Evolutionary conservation across 1,284 basidiomycete species (phyloP).

Genomic region (Malassezia furfur): DNA sequence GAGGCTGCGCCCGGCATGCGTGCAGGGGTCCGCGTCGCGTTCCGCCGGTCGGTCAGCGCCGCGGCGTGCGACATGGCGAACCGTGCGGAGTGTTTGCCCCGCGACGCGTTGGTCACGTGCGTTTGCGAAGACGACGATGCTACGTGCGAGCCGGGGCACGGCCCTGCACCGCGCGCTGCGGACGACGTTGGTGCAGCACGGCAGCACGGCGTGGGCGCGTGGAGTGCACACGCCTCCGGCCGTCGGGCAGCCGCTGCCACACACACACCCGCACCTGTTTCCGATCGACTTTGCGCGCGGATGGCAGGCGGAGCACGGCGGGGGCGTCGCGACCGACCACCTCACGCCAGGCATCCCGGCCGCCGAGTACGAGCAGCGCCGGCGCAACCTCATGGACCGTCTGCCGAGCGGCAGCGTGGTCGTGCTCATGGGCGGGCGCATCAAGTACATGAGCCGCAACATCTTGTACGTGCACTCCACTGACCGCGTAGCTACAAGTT

Average conservation of each 20-base stretch:
- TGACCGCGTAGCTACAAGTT: slow-evolving; percentile 63
- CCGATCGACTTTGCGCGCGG: slow-evolving; percentile 34
- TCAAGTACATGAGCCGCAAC: slow-evolving; percentile 64
- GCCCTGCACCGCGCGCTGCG: background rate
- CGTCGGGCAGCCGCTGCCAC: slow-evolving; percentile 66
- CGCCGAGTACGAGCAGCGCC: slow-evolving; percentile 71
- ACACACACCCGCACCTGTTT: slow-evolving; percentile 71
- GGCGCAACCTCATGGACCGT: slow-evolving; percentile 63
- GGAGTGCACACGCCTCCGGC: background rate
- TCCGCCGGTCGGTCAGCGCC: background rate
- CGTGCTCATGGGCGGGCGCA: slow-evolving; percentile 66
- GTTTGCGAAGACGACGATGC: background rate
- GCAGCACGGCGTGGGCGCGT: background rate
- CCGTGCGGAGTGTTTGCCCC: slow-evolving; percentile 1
- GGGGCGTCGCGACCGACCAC: slow-evolving; percentile 51
- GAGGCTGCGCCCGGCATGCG: background rate
- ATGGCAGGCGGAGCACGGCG: slow-evolving; percentile 19
- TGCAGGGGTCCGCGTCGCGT: background rate
- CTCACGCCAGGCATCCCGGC: slow-evolving; percentile 75
- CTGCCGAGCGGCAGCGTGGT: slow-evolving; percentile 70
- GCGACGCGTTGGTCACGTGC: slow-evolving; percentile 6
- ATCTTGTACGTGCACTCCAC: slow-evolving; percentile 33
- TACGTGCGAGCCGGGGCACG: background rate
- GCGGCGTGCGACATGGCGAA: background rate
- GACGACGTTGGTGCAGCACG: no score